These are phyloP conservation scores for Rhizoctonia solani DNA, from an alignment of 1,284 basidiomycete genomes.

Conservation along the genomic window DNA sequence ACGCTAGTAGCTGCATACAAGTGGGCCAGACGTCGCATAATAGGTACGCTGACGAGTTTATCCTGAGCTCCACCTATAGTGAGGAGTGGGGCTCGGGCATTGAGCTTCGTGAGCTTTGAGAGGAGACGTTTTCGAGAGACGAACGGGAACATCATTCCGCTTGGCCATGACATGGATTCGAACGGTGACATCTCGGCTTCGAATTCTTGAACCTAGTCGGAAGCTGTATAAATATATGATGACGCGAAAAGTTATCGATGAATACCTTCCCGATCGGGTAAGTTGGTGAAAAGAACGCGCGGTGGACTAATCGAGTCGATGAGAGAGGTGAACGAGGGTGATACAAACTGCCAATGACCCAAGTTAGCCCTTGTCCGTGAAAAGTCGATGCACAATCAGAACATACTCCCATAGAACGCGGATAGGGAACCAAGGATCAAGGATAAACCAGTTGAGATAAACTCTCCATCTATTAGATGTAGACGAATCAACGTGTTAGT, in stretches of 20 bases:
- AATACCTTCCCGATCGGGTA: neutral
- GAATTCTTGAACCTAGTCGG: slow-evolving; percentile 11
- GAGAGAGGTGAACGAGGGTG: slow-evolving; percentile 3
- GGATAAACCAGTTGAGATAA: slow-evolving; percentile 3
- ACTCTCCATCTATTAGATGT: neutral
- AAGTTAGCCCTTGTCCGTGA: no score
- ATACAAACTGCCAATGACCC: no score
- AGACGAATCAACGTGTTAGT: neutral
- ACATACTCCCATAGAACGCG: neutral
- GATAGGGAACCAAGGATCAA: neutral
- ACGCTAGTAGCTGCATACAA: slow-evolving; percentile 22
- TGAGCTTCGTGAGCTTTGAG: neutral
- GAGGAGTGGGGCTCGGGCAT: neutral
- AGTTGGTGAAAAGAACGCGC: neutral
- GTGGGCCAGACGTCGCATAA: slow-evolving; percentile 15
- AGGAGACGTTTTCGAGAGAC: slow-evolving; percentile 3
- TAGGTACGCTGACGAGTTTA: slow-evolving; percentile 11
- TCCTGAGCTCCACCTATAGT: slow-evolving; percentile 12
- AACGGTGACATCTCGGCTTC: slow-evolving; percentile 21
- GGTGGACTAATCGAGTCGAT: slow-evolving; percentile 1
- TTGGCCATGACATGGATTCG: slow-evolving; percentile 30
- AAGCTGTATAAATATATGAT: neutral
- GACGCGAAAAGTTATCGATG: neutral
- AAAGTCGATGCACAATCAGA: neutral
- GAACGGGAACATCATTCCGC: slow-evolving; percentile 27